A percentile compares a stretch with the other conserved stretches of the same genome.
Evolutionary conservation across 495 filamentous ascomycete species (phyloP).

Genomic region (Chlorociboria aeruginascens): DNA sequence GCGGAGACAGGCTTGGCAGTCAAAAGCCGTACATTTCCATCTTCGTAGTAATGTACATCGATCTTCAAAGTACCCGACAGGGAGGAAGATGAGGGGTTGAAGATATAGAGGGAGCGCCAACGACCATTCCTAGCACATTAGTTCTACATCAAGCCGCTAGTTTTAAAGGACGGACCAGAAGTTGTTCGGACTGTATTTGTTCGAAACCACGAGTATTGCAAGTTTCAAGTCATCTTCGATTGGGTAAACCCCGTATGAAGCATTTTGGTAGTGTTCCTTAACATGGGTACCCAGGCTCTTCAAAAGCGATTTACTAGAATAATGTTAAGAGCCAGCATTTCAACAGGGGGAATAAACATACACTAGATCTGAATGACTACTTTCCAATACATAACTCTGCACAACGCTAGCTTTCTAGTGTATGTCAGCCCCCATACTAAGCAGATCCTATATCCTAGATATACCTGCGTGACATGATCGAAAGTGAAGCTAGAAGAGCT

Average conservation of each 20-base stretch:
- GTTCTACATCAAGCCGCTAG: not conserved
- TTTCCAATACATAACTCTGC: conserved; percentile 73
- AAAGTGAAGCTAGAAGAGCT: conserved; percentile 76
- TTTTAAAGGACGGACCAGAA: conserved; percentile 53
- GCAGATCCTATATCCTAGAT: not conserved
- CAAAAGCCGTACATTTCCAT: conserved; percentile 88
- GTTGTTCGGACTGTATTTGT: conserved; percentile 95
- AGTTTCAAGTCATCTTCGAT: conserved; percentile 62
- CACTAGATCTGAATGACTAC: conserved; percentile 68
- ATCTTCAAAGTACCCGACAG: conserved; percentile 62
- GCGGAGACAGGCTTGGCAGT: conserved; percentile 63
- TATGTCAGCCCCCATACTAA: conserved; percentile 3
- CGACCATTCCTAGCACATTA: conserved; percentile 70
- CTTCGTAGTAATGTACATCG: conserved; percentile 99
- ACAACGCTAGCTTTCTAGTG: conserved; percentile 67
- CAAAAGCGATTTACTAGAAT: conserved; percentile 59
- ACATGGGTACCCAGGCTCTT: conserved; percentile 69
- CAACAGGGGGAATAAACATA: conserved; percentile 25
- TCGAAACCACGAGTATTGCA: conserved; percentile 76
- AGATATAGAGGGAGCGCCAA: conserved; percentile 82
- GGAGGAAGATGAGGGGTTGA: conserved; percentile 47
- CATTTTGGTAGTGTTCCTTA: conserved; percentile 78
- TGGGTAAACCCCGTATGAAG: conserved; percentile 70
- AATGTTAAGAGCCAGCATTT: not conserved
- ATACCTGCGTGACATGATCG: conserved; percentile 71